Percentiles rank a stretch among this genome's conserved stretches.
phyloP scores from a whole-genome alignment of 768 basidiomycete genomes.

The Lactarius sp. region DNA sequence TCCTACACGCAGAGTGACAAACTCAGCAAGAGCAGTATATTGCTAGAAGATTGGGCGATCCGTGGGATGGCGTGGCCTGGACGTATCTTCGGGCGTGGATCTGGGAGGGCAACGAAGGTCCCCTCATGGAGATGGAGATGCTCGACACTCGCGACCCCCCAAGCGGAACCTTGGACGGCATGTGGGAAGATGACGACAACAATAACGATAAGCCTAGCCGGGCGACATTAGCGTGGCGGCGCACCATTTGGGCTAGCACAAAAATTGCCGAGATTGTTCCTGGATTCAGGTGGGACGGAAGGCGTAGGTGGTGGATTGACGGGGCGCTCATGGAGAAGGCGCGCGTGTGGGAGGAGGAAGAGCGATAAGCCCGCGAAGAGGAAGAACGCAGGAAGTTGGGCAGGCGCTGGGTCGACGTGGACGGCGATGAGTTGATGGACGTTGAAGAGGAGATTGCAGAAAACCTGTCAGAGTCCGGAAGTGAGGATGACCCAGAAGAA shows the following conservation, averaged over 20 bases:
- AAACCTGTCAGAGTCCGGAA: constrained; percentile 24
- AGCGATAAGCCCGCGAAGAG: constrained; percentile 56
- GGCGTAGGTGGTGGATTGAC: constrained; percentile 57
- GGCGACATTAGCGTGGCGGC: constrained; percentile 54
- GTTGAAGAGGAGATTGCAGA: constrained; percentile 45
- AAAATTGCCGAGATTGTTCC: constrained; percentile 64
- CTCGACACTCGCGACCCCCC: constrained; percentile 70
- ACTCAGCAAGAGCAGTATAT: constrained; percentile 28
- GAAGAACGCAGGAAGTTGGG: constrained; percentile 63
- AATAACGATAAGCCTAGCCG: constrained; percentile 43
- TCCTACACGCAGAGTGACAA: constrained; percentile 14
- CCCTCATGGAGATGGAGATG: constrained; percentile 46
- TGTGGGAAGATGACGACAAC: constrained; percentile 73
- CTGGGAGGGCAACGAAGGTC: constrained; percentile 61
- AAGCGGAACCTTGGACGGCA: constrained; percentile 62
- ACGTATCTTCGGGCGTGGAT: constrained; percentile 88
- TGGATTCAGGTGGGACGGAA: constrained; percentile 67
- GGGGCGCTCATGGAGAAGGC: constrained; percentile 67
- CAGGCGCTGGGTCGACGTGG: constrained; percentile 60
- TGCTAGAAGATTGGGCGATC: constrained; percentile 93
- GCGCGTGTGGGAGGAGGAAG: constrained; percentile 63
- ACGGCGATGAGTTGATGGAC: constrained; percentile 47
- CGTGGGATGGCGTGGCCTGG: constrained; percentile 97
- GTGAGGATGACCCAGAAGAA: constrained; percentile 61
- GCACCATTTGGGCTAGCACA: constrained; percentile 66